phyloP scores from a whole-genome alignment of 352 stramenopile species.

The Globisporangium ultimum region DNA sequence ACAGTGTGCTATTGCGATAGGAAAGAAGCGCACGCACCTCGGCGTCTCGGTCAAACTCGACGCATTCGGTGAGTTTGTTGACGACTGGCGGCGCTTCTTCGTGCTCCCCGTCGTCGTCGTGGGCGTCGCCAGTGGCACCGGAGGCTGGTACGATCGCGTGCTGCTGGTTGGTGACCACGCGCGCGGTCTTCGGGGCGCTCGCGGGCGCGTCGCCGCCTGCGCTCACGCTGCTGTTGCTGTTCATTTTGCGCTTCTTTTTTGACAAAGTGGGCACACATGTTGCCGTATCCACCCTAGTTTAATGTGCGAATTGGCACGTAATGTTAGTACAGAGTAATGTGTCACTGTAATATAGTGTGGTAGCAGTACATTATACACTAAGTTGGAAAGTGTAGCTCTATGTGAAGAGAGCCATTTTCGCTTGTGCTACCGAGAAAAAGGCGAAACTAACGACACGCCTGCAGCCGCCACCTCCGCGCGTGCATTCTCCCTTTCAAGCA shows the following conservation, averaged over 20 bases:
- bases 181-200: conserved; percentile 4
- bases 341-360: background rate
- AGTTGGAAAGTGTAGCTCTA: background rate
- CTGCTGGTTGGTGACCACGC: conserved; percentile 6
- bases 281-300: background rate
- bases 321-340: background rate
- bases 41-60: conserved; percentile 49
- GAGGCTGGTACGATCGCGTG: background rate
- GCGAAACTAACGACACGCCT: conserved; percentile 1
- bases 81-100: conserved; percentile 23
- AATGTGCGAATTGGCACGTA: background rate
- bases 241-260: conserved; percentile 5
- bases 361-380: background rate
- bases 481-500: too few species aligned
- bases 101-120: conserved; percentile 21
- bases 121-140: background rate
- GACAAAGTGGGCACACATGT: background rate
- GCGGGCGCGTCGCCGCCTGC: background rate
- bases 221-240: background rate
- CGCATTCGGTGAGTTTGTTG: conserved; percentile 63
- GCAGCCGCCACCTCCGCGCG: too few species aligned
- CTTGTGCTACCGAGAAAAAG: background rate
- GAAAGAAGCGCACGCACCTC: conserved; percentile 27
- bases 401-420: too few species aligned
- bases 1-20: background rate